Evolutionary conservation across 441 rosid species (phyloP).

Genomic region (Corymbia calophylla): DNA sequence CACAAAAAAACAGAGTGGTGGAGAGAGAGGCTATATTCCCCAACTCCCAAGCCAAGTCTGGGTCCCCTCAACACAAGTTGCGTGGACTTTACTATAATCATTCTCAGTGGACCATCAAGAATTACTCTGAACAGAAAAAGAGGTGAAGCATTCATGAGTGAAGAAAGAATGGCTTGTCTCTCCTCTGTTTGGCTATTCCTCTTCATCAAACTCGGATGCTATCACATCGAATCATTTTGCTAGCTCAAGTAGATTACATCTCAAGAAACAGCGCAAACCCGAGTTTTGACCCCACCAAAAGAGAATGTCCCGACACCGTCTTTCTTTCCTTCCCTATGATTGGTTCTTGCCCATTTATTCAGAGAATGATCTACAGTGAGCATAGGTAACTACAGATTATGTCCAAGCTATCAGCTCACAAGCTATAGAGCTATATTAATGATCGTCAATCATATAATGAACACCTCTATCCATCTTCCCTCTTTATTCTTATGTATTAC

Average conservation of each 20-base stretch:
- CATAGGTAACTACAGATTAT: background rate
- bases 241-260: background rate
- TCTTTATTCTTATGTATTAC: background rate
- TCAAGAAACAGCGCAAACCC: background rate
- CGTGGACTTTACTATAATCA: conserved; percentile 34
- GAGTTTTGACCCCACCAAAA: background rate
- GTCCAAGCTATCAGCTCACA: background rate
- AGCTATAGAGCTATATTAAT: background rate
- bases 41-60: conserved; percentile 32
- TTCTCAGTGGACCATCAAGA: conserved; percentile 13
- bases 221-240: background rate
- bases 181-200: conserved; percentile 17
- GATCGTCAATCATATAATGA: background rate
- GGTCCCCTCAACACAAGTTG: conserved; percentile 22
- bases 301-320: background rate
- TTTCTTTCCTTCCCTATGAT: background rate
- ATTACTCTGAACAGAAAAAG: background rate
- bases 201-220: background rate
- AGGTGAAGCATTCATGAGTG: conserved; percentile 16
- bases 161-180: conserved; percentile 20
- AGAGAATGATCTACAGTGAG: background rate
- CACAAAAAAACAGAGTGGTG: background rate
- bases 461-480: background rate
- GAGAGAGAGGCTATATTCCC: background rate
- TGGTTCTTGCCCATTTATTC: background rate